phyloP scores from a whole-genome alignment of 257 asterid genomes.

The Agastache rugosa region DNA sequence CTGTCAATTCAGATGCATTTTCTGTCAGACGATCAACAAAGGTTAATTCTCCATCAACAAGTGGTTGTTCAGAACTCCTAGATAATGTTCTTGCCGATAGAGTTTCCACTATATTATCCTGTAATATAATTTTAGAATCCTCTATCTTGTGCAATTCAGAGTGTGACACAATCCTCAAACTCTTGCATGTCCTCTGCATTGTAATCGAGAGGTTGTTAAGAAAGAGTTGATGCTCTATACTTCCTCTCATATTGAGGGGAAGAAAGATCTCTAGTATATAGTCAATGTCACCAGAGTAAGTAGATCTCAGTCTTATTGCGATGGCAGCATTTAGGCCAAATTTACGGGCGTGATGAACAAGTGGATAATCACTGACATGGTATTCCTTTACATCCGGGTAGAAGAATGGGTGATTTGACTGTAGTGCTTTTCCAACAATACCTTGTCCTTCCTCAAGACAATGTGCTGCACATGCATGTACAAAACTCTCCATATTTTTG shows the following conservation, averaged over 20 bases:
- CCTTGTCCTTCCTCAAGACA: constrained; percentile 81
- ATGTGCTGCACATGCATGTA: constrained; percentile 71
- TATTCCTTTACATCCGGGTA: constrained; percentile 75
- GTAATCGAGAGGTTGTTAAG: constrained; percentile 70
- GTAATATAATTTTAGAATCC: constrained; percentile 40
- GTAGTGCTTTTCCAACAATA: constrained; percentile 75
- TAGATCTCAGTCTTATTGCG: constrained; percentile 72
- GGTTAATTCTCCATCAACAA: constrained; percentile 38
- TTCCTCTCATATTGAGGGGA: constrained; percentile 65
- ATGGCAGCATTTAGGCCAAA: constrained; percentile 77
- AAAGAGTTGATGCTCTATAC: constrained; percentile 68
- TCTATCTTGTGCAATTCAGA: constrained; percentile 48
- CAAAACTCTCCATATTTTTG: constrained; percentile 61
- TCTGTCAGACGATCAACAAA: constrained; percentile 21
- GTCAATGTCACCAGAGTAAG: constrained; percentile 61
- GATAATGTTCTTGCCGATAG: constrained; percentile 35
- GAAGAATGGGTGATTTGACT: constrained; percentile 71
- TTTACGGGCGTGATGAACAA: constrained; percentile 85
- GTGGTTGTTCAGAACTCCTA: constrained; percentile 41
- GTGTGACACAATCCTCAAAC: constrained; percentile 73
- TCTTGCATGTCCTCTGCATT: constrained; percentile 74
- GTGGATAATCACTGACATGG: constrained; percentile 75
- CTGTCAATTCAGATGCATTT: constrained; percentile 44
- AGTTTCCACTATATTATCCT: constrained; percentile 34
- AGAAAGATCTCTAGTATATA: constrained; percentile 79